These are phyloP conservation scores for Pleurotus eryngii DNA, from an alignment of 768 basidiomycete genomes.

Conservation along the genomic window DNA sequence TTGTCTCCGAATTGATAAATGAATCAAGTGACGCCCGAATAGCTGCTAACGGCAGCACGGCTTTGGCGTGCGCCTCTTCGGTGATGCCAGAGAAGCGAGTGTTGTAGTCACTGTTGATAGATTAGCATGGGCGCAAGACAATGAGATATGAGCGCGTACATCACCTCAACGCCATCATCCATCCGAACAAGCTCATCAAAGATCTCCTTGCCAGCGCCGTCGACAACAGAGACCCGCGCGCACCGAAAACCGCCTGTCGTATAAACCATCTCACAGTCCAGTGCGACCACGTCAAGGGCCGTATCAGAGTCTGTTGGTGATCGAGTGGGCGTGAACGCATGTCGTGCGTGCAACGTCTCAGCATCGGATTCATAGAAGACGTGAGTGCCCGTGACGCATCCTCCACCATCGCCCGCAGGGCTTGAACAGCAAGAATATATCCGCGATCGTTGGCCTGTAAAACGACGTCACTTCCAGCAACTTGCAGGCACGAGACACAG, in stretches of 20 bases:
- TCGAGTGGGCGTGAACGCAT: constrained; percentile 61
- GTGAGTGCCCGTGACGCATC: constrained; percentile 79
- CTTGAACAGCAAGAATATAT: constrained; percentile 80
- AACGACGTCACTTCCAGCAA: constrained; percentile 1
- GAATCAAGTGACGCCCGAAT: constrained; percentile 67
- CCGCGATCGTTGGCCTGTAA: constrained; percentile 63
- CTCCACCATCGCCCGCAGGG: constrained; percentile 51
- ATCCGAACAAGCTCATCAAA: constrained; percentile 82
- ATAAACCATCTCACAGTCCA: constrained; percentile 98
- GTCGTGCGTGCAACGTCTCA: constrained; percentile 65
- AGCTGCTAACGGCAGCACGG: constrained; percentile 61
- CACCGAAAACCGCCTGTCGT: constrained; percentile 90
- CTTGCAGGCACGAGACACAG: neutral
- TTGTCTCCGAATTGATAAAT: constrained; percentile 75
- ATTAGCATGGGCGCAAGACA: neutral
- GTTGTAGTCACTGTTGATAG: constrained; percentile 71
- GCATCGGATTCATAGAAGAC: constrained; percentile 83
- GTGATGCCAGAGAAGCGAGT: constrained; percentile 88
- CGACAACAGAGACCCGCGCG: constrained; percentile 87
- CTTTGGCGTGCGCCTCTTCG: constrained; percentile 51
- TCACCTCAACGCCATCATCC: constrained; percentile 76
- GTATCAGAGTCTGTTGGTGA: constrained; percentile 18
- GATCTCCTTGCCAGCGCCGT: constrained; percentile 67
- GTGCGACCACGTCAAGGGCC: constrained; percentile 73
- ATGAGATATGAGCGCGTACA: constrained; percentile 43